phyloP scores from a whole-genome alignment of 306 rosid genomes.

The Rosa multiflora region DNA sequence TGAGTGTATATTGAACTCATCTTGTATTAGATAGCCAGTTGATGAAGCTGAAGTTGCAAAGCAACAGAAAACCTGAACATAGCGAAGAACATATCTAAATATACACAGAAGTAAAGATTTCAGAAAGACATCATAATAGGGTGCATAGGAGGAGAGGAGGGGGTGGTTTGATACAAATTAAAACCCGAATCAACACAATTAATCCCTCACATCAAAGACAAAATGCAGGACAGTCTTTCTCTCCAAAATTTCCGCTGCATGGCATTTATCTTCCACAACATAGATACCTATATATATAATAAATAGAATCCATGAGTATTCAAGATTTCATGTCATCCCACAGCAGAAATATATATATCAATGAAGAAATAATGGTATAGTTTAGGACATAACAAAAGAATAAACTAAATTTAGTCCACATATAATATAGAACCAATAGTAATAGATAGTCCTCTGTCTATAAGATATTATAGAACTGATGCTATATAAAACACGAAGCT shows the following conservation, averaged over 20 bases:
- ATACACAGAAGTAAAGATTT: neutral
- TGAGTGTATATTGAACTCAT: conserved; percentile 56
- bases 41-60: conserved; percentile 71
- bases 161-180: neutral
- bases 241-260: conserved; percentile 74
- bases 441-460: too few relatives aligned
- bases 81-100: conserved; percentile 3
- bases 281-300: conserved; percentile 41
- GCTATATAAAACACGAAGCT: too few relatives aligned
- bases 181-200: too few relatives aligned
- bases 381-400: too few relatives aligned
- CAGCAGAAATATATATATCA: too few relatives aligned
- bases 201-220: conserved; percentile 69
- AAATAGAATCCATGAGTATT: conserved; percentile 4
- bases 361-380: too few relatives aligned
- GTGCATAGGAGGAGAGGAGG: neutral
- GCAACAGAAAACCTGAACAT: conserved; percentile 62
- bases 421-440: too few relatives aligned
- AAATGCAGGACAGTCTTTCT: conserved; percentile 53
- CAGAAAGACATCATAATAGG: neutral
- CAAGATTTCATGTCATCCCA: neutral
- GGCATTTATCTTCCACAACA: conserved; percentile 90
- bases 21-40: conserved; percentile 80
- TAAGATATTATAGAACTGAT: too few relatives aligned
- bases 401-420: too few relatives aligned